Conservation (phyloP, 75 land plant genomes). For the Pinus albicaulis region DNA sequence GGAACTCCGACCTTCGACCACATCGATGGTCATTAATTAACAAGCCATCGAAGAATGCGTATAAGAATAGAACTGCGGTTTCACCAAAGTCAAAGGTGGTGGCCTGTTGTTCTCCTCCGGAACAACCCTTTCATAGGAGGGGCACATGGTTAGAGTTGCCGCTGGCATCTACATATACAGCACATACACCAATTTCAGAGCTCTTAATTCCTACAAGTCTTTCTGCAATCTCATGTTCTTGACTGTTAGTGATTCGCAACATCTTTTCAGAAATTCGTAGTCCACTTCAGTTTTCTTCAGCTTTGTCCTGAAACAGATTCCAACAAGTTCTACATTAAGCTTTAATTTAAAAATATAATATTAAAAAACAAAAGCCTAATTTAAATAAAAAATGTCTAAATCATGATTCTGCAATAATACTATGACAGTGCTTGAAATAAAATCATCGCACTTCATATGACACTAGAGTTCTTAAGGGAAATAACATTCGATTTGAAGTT, state of each 20-base stretch:
- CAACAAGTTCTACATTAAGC: too few species aligned
- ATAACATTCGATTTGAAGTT: too few species aligned
- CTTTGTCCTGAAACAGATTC: slow-evolving; percentile 25
- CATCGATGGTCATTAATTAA: background rate
- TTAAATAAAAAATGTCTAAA: too few species aligned
- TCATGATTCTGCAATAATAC: too few species aligned
- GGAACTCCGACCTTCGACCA: too few species aligned
- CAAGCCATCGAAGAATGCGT: background rate
- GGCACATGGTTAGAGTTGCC: slow-evolving; percentile 41
- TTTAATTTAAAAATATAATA: background rate
- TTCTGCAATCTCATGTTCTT: slow-evolving; percentile 44
- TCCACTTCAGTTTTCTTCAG: slow-evolving; percentile 59
- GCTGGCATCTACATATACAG: slow-evolving; percentile 31
- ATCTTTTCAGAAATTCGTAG: slow-evolving; percentile 38
- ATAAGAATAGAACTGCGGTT: background rate
- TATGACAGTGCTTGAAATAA: too few species aligned
- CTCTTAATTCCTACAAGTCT: slow-evolving; percentile 36
- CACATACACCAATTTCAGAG: slow-evolving; percentile 17
- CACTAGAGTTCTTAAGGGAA: too few species aligned
- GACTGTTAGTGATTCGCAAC: slow-evolving; percentile 34
- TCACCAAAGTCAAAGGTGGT: slow-evolving; percentile 2
- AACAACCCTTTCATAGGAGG: slow-evolving; percentile 31
- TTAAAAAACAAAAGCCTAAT: too few species aligned
- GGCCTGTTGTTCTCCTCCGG: slow-evolving; percentile 4
- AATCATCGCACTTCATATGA: too few species aligned